phyloP scores from a whole-genome alignment of 2,329 filamentous ascomycete species.

The Setomelanomma holmii region DNA sequence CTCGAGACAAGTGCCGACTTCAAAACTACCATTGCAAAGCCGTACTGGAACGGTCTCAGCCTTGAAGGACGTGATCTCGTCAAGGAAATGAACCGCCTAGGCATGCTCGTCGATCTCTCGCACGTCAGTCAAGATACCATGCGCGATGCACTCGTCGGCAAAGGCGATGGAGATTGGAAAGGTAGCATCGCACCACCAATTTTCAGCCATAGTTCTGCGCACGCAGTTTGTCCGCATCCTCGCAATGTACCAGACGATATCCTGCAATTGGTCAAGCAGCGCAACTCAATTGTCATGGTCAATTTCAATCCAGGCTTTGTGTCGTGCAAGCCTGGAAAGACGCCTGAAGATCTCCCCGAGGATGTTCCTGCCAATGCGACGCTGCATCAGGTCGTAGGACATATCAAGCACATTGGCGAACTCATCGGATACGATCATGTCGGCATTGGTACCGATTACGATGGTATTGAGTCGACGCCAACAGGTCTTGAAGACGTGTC shows the following conservation, averaged over 20 bases:
- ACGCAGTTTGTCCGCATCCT: slow-evolving; percentile 82
- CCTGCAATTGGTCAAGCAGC: slow-evolving; percentile 75
- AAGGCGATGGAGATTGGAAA: slow-evolving; percentile 60
- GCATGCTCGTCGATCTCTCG: slow-evolving; percentile 90
- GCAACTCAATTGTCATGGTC: slow-evolving; percentile 83
- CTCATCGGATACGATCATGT: slow-evolving; percentile 87
- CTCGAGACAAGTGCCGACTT: slow-evolving; percentile 60
- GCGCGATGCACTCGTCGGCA: slow-evolving; percentile 76
- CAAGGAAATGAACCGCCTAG: slow-evolving; percentile 90
- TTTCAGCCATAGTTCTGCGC: slow-evolving; percentile 86
- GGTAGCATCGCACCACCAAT: slow-evolving; percentile 84
- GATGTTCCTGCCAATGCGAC: slow-evolving; percentile 73
- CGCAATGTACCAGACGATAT: slow-evolving; percentile 90
- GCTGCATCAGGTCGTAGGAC: slow-evolving; percentile 76
- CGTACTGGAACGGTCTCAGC: slow-evolving; percentile 76
- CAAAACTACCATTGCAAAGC: slow-evolving; percentile 53
- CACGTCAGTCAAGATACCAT: slow-evolving; percentile 84
- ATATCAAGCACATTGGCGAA: slow-evolving; percentile 82
- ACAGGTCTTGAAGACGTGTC: slow-evolving; percentile 83
- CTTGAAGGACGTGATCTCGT: slow-evolving; percentile 72
- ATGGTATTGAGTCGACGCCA: slow-evolving; percentile 74
- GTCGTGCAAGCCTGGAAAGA: slow-evolving; percentile 69
- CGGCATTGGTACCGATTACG: slow-evolving; percentile 88
- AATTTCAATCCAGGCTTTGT: slow-evolving; percentile 88
- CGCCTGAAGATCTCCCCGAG: slow-evolving; percentile 70